These are phyloP conservation scores for Rhynchospora tenuis DNA, from an alignment of 176 grass and related monocot genomes.

Conservation along the genomic window DNA sequence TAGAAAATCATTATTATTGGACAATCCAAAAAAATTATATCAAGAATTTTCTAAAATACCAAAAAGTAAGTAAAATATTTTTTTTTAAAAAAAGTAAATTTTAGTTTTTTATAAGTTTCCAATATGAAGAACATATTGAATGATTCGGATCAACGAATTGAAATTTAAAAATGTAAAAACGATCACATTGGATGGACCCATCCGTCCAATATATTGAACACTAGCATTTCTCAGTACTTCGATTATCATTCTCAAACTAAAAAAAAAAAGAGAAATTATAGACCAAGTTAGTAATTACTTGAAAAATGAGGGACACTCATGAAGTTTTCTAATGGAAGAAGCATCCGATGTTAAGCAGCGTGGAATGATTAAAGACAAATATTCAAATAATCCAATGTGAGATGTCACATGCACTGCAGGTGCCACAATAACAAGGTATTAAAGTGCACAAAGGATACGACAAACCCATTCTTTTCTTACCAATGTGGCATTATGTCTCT, in stretches of 20 bases:
- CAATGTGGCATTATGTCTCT: constrained; percentile 25
- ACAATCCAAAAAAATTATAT: no score
- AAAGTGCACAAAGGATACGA: constrained; percentile 47
- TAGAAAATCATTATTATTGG: no score
- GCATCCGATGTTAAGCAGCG: constrained; percentile 22
- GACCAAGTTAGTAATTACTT: neutral
- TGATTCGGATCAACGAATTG: no score
- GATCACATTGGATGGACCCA: no score
- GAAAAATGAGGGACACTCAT: neutral
- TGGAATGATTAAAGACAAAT: constrained; percentile 24
- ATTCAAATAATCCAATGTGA: constrained; percentile 44
- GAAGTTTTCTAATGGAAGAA: neutral
- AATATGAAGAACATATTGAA: no score
- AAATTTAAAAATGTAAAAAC: no score
- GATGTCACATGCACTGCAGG: constrained; percentile 39
- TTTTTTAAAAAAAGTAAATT: no score
- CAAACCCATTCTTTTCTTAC: constrained; percentile 48
- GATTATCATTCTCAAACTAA: neutral
- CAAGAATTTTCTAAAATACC: no score
- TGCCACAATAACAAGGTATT: constrained; percentile 24
- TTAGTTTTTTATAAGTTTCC: no score
- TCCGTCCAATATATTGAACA: no score
- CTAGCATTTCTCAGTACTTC: no score
- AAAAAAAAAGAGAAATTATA: neutral
- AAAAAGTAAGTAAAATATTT: no score